A percentile compares a stretch with the other conserved stretches of the same genome.
Conservation (phyloP, 352 stramenopile species). For the Pilasporangium apinafurcum region DNA sequence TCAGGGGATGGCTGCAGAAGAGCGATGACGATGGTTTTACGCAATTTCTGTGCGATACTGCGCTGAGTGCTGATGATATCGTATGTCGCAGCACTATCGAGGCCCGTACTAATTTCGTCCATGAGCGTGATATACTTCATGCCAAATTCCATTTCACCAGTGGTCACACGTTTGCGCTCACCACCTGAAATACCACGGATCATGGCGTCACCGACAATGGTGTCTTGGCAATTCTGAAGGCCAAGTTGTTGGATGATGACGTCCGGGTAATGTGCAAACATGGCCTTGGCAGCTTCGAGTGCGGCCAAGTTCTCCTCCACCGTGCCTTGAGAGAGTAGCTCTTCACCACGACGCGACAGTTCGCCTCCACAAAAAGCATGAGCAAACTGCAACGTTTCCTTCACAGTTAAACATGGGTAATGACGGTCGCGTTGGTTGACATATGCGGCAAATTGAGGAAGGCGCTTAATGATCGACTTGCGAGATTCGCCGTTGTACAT, state of each 20-base stretch:
- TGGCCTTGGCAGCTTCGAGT: constrained; percentile 7
- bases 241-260: constrained; percentile 35
- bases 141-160: constrained; percentile 63
- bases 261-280: constrained; percentile 30
- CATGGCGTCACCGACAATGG: constrained; percentile 48
- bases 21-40: constrained; percentile 47
- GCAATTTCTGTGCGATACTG: constrained; percentile 23
- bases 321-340: constrained; percentile 25
- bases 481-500: constrained; percentile 18
- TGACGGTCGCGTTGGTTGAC: constrained; percentile 24
- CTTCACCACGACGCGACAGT: constrained; percentile 20
- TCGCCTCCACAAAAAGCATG: constrained; percentile 18
- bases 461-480: constrained; percentile 10
- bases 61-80: constrained; percentile 80
- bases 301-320: constrained; percentile 19
- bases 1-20: constrained; percentile 49
- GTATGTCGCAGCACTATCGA: constrained; percentile 85
- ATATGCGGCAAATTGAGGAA: constrained; percentile 26
- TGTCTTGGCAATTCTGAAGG: constrained; percentile 34
- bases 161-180: constrained; percentile 41
- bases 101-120: constrained; percentile 89
- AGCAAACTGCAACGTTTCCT: constrained; percentile 27
- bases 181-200: constrained; percentile 39
- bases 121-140: constrained; percentile 45
- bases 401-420: constrained; percentile 18